These are phyloP conservation scores for Penicillium atrosanguineum DNA, from an alignment of 495 filamentous ascomycete species.

Conservation along the genomic window DNA sequence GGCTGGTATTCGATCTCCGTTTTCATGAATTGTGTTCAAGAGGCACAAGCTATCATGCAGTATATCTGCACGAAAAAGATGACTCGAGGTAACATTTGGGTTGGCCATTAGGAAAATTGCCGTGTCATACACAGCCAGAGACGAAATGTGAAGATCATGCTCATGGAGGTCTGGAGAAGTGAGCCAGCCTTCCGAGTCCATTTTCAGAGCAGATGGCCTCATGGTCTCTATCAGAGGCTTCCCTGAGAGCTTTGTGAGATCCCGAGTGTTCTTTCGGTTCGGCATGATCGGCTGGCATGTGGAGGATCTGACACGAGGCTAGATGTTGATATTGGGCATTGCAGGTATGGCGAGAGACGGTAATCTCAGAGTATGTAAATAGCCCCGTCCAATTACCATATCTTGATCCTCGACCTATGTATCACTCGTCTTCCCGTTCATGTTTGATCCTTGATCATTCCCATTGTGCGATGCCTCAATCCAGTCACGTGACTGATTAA, in stretches of 20 bases:
- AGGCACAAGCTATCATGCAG: constrained; percentile 51
- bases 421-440: too few species aligned
- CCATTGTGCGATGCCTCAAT: background rate
- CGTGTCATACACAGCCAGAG: constrained; percentile 57
- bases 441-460: too few species aligned
- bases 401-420: background rate
- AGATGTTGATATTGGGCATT: background rate
- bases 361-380: background rate
- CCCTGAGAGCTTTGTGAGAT: constrained; percentile 27
- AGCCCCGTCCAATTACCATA: background rate
- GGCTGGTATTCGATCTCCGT: constrained; percentile 10
- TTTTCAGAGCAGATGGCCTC: constrained; percentile 18
- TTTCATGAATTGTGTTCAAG: constrained; percentile 31
- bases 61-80: constrained; percentile 86
- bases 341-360: background rate
- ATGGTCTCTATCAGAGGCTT: constrained; percentile 31
- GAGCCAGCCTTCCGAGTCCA: constrained; percentile 24
- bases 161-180: constrained; percentile 35
- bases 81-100: constrained; percentile 80
- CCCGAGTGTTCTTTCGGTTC: constrained; percentile 16
- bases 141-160: constrained; percentile 45
- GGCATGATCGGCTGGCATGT: constrained; percentile 6
- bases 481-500: background rate
- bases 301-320: background rate
- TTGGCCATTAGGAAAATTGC: constrained; percentile 76